Evolutionary conservation across 176 grass and related monocot genomes (phyloP), one percentile per base, ranked within the genome.

Genomic region (Luzula sylvatica): DNA sequence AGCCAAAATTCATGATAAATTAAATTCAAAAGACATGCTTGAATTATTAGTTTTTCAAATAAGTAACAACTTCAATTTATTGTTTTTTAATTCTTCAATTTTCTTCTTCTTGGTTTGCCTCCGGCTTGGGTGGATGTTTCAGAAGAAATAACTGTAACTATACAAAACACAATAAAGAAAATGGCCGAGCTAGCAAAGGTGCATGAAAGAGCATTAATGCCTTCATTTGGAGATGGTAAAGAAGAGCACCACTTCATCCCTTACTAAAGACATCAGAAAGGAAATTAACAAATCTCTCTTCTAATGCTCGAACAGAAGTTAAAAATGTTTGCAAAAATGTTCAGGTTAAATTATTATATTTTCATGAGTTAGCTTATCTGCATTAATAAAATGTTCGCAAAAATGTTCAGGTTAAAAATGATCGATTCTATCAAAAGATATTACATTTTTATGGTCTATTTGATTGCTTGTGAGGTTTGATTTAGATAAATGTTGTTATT

Each of bases 251-350:
- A 78, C 72, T 78, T 56, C 2, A 92, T 98, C 4, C 82, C 66
- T 77, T 92, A 30, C 68, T 98, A 1, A 98, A 80, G 48, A 98
- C 42, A 28, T 98, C 93, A 0, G 93, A 98, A 48, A 98, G 86
- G 69, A 77, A 57, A 73, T 40, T 98, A 54, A 86, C 74, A 55
- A 83, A 77, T 50, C 75, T 98, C 38, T 66, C 81, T 14, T 74
- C 80, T 57, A 71, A 71, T 28, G 81, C 82, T 63, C 74, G 67
- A 20, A 87, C 93, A 2, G 93, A 98, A 54, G 86, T 90, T 75
- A 90, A 85, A 4, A 98, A 83, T 75, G 82, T 98, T 66, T 72
- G 85, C 15, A 98, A 77, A 83, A 98, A 98, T 83, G 92, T 98
- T 42, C 92, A 98, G 85, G 81, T 87, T 1, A 9, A 9, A 23